Percentiles rank a stretch among this genome's conserved stretches.
Evolutionary conservation across 140 eudicot species (phyloP).

Genomic region (Anethum foeniculum): DNA sequence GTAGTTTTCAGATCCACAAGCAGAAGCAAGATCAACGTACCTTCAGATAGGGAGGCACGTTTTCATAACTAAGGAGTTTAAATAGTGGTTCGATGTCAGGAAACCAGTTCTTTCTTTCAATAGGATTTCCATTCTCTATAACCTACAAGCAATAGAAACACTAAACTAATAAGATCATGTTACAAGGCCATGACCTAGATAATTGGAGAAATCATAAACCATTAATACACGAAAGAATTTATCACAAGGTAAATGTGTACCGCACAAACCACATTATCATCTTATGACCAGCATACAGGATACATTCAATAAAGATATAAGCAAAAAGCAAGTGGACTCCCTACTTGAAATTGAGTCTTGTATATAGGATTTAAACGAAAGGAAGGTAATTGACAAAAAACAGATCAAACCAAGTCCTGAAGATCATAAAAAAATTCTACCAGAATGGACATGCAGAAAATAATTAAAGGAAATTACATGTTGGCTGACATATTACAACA

Average conservation of each 20-base stretch:
- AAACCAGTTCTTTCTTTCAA: slow-evolving; percentile 86
- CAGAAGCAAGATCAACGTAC: slow-evolving; percentile 28
- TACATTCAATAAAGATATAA: background rate
- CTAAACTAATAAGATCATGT: background rate
- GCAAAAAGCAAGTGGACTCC: background rate
- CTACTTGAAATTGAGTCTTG: background rate
- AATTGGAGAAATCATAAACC: background rate
- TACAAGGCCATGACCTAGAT: background rate
- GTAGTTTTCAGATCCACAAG: background rate
- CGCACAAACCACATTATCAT: background rate
- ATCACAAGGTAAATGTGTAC: background rate
- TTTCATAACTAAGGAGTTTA: slow-evolving; percentile 94
- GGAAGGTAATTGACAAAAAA: background rate
- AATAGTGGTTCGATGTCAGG: slow-evolving; percentile 91
- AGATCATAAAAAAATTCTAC: background rate
- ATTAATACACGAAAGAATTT: background rate
- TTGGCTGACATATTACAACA: background rate
- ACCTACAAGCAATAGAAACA: slow-evolving; percentile 40
- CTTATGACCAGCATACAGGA: background rate
- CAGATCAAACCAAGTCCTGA: background rate
- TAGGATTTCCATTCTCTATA: slow-evolving; percentile 77
- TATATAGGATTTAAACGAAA: background rate
- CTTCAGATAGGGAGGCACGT: slow-evolving; percentile 96
- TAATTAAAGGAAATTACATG: background rate
- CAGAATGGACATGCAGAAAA: background rate